These are phyloP conservation scores for Oryza meyeriana DNA, from an alignment of 176 grass and related monocot species.

Conservation along the genomic window DNA sequence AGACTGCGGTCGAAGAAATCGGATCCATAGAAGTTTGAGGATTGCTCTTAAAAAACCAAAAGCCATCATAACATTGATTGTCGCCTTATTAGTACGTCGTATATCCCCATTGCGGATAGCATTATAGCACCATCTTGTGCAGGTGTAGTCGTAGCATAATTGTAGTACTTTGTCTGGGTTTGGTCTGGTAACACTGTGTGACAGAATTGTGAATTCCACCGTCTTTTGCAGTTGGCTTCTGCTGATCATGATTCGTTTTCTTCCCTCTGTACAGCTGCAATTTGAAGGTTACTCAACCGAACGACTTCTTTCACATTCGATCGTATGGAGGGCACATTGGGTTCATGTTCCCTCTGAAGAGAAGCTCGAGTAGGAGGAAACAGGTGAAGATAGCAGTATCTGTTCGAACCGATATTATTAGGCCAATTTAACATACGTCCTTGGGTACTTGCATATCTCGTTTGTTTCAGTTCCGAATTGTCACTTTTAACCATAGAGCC, in stretches of 20 bases:
- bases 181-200: neutral
- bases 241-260: neutral
- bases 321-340: conserved; percentile 87
- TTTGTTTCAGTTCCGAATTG: neutral
- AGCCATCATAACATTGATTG: neutral
- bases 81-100: neutral
- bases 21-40: neutral
- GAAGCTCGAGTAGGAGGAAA: conserved; percentile 50
- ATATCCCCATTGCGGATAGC: neutral
- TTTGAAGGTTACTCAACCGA: conserved; percentile 61
- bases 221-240: neutral
- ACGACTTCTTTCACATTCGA: conserved; percentile 74
- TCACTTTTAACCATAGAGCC: neutral
- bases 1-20: neutral
- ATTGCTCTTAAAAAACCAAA: neutral
- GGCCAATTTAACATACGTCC: neutral
- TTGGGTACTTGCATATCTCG: neutral
- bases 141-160: neutral
- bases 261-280: conserved; percentile 42
- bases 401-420: neutral
- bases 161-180: too few relatives aligned
- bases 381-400: neutral
- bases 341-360: conserved; percentile 31
- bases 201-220: neutral
- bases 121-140: neutral